Evolutionary conservation across 139 green algal species (phyloP).

Genomic region (Chlorella sp.): DNA sequence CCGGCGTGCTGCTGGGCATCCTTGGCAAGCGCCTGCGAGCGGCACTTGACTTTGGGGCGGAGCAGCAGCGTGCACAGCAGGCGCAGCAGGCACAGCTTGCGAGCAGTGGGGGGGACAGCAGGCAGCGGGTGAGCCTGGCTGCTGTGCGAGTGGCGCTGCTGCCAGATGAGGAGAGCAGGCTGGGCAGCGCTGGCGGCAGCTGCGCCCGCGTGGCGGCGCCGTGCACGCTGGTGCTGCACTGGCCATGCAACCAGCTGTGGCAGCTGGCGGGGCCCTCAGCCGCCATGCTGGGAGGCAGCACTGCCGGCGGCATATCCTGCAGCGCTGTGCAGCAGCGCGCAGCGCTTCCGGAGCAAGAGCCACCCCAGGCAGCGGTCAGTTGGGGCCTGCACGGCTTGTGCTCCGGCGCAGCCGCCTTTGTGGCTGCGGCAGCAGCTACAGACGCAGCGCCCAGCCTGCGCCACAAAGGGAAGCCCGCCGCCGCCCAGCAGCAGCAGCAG

Average conservation of each 20-base stretch:
- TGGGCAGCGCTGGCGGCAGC: neutral
- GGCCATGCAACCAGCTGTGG: slow-evolving; percentile 36
- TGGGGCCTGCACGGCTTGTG: slow-evolving; percentile 9
- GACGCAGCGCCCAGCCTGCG: neutral
- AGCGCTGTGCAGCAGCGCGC: neutral
- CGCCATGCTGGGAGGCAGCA: neutral
- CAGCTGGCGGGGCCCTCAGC: neutral
- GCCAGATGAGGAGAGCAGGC: neutral
- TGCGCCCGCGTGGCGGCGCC: neutral
- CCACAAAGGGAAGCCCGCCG: neutral
- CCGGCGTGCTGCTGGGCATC: neutral
- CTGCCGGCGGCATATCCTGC: neutral
- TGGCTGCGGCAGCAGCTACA: neutral
- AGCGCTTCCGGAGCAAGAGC: neutral
- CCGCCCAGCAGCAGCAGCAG: neutral
- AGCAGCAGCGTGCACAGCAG: slow-evolving; percentile 1
- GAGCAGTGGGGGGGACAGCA: neutral
- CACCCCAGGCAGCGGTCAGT: neutral
- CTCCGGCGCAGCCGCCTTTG: neutral
- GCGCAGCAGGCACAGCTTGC: neutral
- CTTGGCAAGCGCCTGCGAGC: slow-evolving; percentile 39
- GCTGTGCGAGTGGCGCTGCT: slow-evolving; percentile 4
- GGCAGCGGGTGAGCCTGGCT: slow-evolving; percentile 19
- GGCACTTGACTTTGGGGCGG: slow-evolving; percentile 31
- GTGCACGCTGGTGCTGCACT: neutral